Conservation (phyloP, 1,284 basidiomycete species). For the Agroathelia rolfsii region DNA sequence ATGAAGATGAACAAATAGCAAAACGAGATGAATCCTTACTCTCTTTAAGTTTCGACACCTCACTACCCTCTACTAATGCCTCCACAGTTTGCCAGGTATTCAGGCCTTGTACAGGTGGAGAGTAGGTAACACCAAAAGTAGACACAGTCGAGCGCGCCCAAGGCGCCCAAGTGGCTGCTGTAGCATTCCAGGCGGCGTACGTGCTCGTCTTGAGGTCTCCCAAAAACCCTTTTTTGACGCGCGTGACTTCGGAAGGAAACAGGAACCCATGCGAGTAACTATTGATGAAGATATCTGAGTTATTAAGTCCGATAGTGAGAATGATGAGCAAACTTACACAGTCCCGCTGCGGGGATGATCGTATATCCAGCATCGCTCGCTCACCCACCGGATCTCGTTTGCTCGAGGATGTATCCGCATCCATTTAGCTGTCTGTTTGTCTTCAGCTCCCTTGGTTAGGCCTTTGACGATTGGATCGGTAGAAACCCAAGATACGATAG, state of each 20-base stretch:
- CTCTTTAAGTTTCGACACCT: conserved; percentile 62
- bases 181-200: conserved; percentile 21
- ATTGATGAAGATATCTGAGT: conserved; percentile 7
- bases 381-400: conserved; percentile 75
- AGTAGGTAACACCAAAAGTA: conserved; percentile 76
- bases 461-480: conserved; percentile 60
- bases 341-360: conserved; percentile 93
- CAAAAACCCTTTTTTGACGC: conserved; percentile 44
- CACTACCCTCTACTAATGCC: conserved; percentile 86
- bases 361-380: conserved; percentile 96
- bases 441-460: conserved; percentile 80
- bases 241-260: conserved; percentile 84
- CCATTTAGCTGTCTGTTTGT: conserved; percentile 94
- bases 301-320: conserved; percentile 10
- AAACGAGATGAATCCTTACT: conserved; percentile 26
- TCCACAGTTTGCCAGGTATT: conserved; percentile 73
- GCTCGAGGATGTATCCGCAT: conserved; percentile 82
- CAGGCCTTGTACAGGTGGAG: conserved; percentile 60
- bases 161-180: conserved; percentile 10
- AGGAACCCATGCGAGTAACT: conserved; percentile 94
- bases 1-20: conserved; percentile 3
- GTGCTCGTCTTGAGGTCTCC: conserved; percentile 30
- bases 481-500: conserved; percentile 84
- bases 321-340: conserved; percentile 45
- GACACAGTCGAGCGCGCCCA: conserved; percentile 83